Evolutionary conservation across 352 stramenopile species (phyloP).

Genomic region (Globisporangium yorkense): DNA sequence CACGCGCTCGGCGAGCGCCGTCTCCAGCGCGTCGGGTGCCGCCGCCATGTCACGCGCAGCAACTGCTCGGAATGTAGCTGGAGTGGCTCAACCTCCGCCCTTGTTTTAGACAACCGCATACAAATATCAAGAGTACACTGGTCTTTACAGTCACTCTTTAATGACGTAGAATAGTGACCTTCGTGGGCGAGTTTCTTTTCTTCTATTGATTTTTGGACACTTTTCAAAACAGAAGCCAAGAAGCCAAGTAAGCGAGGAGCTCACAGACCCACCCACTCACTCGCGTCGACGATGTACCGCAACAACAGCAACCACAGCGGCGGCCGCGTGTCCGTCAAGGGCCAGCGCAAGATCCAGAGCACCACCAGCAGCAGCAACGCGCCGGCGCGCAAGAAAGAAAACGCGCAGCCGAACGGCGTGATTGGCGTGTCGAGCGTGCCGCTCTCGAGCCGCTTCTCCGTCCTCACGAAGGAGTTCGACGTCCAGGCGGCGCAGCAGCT

Average conservation of each 20-base stretch:
- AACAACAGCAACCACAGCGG: slow-evolving; percentile 20
- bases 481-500: slow-evolving; percentile 15
- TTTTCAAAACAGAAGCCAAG: background rate
- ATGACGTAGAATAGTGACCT: too few species aligned
- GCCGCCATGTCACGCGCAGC: background rate
- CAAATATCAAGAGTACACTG: too few species aligned
- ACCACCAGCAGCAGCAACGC: slow-evolving; percentile 15
- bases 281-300: slow-evolving; percentile 9
- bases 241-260: background rate
- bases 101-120: too few species aligned
- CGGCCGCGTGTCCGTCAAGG: slow-evolving; percentile 42
- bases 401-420: slow-evolving; percentile 14
- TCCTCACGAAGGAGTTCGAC: slow-evolving; percentile 42
- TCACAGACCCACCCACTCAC: background rate
- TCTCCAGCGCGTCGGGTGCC: slow-evolving; percentile 30
- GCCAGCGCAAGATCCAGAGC: slow-evolving; percentile 57
- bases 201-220: too few species aligned
- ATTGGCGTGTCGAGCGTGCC: slow-evolving; percentile 66
- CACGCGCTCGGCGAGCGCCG: slow-evolving; percentile 37
- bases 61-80: background rate
- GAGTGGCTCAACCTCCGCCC: too few species aligned
- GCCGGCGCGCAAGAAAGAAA: slow-evolving; percentile 18
- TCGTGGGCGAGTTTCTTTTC: too few species aligned
- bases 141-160: background rate
- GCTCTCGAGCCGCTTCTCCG: slow-evolving; percentile 73